These are phyloP conservation scores for Fusarium aywerte DNA, from an alignment of 2,329 filamentous ascomycete species.

Conservation along the genomic window DNA sequence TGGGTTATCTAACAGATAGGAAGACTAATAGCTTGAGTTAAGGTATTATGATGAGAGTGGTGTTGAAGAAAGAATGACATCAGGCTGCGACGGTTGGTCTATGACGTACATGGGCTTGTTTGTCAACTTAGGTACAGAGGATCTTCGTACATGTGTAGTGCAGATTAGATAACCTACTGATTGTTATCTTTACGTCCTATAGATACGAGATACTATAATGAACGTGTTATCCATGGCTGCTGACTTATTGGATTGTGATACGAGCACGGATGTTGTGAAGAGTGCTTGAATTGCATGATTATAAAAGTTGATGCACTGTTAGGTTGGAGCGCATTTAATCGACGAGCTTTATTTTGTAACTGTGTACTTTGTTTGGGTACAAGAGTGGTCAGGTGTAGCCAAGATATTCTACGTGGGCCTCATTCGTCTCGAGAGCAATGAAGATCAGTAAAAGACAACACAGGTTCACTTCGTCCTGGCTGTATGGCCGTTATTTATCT, in stretches of 20 bases:
- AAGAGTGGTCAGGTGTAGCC: background rate
- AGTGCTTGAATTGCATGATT: background rate
- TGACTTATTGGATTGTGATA: background rate
- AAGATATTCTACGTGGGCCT: background rate
- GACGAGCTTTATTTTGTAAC: too few species aligned
- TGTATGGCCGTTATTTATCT: background rate
- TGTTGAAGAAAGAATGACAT: slow-evolving; percentile 22
- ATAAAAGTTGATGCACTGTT: too few species aligned
- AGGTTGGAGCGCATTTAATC: too few species aligned
- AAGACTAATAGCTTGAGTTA: background rate
- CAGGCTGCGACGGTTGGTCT: slow-evolving; percentile 20
- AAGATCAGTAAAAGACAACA: too few species aligned
- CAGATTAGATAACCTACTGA: background rate
- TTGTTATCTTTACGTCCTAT: slow-evolving; percentile 14
- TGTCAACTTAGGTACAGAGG: background rate
- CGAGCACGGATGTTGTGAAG: background rate
- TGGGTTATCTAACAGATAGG: background rate
- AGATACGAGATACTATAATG: slow-evolving; percentile 9
- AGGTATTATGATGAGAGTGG: background rate
- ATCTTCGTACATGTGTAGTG: slow-evolving; percentile 9
- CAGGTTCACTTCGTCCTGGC: background rate
- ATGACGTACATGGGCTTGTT: slow-evolving; percentile 26
- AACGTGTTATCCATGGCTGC: too few species aligned
- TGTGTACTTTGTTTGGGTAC: too few species aligned
- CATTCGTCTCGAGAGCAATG: background rate